A percentile compares a stretch with the other conserved stretches of the same genome.
Conservation (phyloP, 768 basidiomycete species). For the Lactarius trivialis region DNA sequence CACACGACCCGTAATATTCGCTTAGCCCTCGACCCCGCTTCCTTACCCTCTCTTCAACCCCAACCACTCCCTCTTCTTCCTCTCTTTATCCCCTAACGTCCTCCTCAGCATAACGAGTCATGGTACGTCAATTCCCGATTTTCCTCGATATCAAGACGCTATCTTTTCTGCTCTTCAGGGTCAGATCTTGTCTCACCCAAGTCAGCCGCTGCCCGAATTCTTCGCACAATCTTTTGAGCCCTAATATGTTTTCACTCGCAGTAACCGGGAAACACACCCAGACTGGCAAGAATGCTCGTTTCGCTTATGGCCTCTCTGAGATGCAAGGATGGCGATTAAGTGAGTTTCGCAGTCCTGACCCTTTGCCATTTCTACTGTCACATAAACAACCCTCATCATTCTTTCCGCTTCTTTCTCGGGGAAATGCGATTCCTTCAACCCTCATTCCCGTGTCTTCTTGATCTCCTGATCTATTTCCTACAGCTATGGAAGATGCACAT, state of each 20-base stretch:
- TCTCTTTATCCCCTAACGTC: background rate
- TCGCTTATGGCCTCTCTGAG: constrained; percentile 76
- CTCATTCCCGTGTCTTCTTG: constrained; percentile 4
- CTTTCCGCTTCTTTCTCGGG: background rate
- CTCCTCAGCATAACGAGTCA: background rate
- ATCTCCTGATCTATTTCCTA: constrained; percentile 23
- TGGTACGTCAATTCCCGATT: constrained; percentile 9
- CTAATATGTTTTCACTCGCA: constrained; percentile 28
- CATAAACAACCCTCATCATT: background rate
- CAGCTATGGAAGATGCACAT: constrained; percentile 98
- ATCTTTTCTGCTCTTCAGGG: constrained; percentile 43
- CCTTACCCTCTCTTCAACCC: background rate
- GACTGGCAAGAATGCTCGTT: constrained; percentile 61
- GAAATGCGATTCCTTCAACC: background rate
- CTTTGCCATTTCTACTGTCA: background rate
- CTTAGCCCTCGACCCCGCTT: constrained; percentile 15
- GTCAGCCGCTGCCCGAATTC: constrained; percentile 35
- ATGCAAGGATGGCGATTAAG: constrained; percentile 99
- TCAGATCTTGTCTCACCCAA: constrained; percentile 79
- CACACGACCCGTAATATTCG: constrained; percentile 10
- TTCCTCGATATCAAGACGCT: background rate
- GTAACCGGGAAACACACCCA: constrained; percentile 80
- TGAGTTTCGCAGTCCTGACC: constrained; percentile 40
- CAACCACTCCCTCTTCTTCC: background rate
- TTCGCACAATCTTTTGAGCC: background rate